Conservation (phyloP, 2,329 filamentous ascomycete genomes). For the Ceratocystis colombiana region DNA sequence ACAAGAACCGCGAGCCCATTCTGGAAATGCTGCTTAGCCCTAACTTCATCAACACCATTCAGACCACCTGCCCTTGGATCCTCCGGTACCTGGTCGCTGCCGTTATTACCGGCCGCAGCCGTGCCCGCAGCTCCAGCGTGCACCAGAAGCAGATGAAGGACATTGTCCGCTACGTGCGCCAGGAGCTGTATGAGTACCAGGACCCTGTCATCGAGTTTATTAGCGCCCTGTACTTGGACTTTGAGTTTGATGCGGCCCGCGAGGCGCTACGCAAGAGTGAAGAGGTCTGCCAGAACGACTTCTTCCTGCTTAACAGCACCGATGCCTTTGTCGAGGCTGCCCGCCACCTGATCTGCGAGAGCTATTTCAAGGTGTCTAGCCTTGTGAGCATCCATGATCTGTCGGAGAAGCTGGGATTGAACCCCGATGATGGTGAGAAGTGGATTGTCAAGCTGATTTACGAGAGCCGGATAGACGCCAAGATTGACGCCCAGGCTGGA, state of each 20-base stretch:
- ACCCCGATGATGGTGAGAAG: slow-evolving; percentile 94
- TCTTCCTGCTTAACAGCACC: slow-evolving; percentile 79
- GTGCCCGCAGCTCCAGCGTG: slow-evolving; percentile 66
- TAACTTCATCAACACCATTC: slow-evolving; percentile 98
- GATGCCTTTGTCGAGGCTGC: slow-evolving; percentile 90
- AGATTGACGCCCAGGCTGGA: slow-evolving; percentile 98
- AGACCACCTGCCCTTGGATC: slow-evolving; percentile 94
- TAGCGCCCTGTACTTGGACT: slow-evolving; percentile 83
- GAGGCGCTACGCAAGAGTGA: slow-evolving; percentile 84
- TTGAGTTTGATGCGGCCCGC: slow-evolving; percentile 79
- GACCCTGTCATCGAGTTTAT: slow-evolving; percentile 96
- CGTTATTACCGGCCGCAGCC: slow-evolving; percentile 84
- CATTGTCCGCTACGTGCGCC: slow-evolving; percentile 84
- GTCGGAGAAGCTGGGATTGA: slow-evolving; percentile 79
- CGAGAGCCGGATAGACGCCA: slow-evolving; percentile 92
- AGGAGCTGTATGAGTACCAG: slow-evolving; percentile 95
- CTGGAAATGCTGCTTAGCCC: slow-evolving; percentile 96
- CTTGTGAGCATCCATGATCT: slow-evolving; percentile 97
- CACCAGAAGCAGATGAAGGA: slow-evolving; percentile 99
- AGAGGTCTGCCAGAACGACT: slow-evolving; percentile 82
- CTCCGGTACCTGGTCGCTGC: slow-evolving; percentile 87
- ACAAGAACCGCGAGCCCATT: slow-evolving; percentile 77
- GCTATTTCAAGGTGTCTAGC: slow-evolving; percentile 99
- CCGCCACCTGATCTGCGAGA: slow-evolving; percentile 93
- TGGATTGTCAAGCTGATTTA: slow-evolving; percentile 99